These are phyloP conservation scores for Aciculoconidium aculeatum DNA, from an alignment of 805 yeast genomes.

Conservation along the genomic window DNA sequence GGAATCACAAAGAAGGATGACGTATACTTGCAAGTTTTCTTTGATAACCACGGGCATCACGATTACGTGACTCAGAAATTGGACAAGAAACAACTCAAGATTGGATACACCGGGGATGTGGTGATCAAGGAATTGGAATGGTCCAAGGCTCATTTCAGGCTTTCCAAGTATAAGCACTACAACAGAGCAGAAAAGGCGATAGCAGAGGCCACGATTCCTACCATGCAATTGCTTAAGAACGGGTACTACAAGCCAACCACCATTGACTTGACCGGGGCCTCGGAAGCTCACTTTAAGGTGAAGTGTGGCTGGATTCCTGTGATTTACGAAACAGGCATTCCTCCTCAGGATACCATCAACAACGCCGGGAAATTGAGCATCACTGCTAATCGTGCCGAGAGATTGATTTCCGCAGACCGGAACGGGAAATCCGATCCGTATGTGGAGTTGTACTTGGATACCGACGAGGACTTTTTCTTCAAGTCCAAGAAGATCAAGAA, in stretches of 20 bases:
- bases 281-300: conserved; percentile 47
- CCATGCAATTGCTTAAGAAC: conserved; percentile 56
- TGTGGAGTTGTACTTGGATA: conserved; percentile 62
- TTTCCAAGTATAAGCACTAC: conserved; percentile 48
- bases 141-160: conserved; percentile 60
- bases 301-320: conserved; percentile 80
- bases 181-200: conserved; percentile 53
- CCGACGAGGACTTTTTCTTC: conserved; percentile 48
- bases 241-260: conserved; percentile 59
- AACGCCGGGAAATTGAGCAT: conserved; percentile 69
- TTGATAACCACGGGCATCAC: conserved; percentile 69
- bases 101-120: conserved; percentile 60
- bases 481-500: conserved; percentile 80
- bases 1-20: conserved; percentile 52
- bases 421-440: conserved; percentile 95
- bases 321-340: conserved; percentile 46
- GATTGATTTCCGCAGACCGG: conserved; percentile 78
- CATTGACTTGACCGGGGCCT: conserved; percentile 41
- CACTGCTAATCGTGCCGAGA: conserved; percentile 56
- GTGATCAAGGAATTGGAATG: conserved; percentile 70
- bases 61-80: conserved; percentile 54
- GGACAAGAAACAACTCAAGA: conserved; percentile 29
- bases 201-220: conserved; percentile 61
- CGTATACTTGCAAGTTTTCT: conserved; percentile 65
- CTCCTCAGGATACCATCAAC: conserved; percentile 67